Base-by-base conservation (phyloP, 2,329 filamentous ascomycete genomes). In the Colletotrichum eremochloae region DNA sequence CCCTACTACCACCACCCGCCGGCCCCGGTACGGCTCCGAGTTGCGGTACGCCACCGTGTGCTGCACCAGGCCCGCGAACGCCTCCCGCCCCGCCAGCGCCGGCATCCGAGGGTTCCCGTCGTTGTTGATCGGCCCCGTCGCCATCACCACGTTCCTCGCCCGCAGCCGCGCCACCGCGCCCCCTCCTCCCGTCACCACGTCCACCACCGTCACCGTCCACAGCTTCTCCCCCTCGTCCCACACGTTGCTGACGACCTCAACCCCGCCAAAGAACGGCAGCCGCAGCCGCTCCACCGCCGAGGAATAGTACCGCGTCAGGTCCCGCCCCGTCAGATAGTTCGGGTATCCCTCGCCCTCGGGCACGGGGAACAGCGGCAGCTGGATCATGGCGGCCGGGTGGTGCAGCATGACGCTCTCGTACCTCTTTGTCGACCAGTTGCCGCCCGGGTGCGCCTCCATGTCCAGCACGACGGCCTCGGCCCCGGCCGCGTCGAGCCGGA, bases 1-100 rank as follows among this genome's bases (percentile, higher is more conserved):
- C 3, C 86, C 86, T 7, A 88, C 81, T 2, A 88, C 82, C 3
- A 86, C 77, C 1, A 86, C 83, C 63, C 81, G 84, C 75, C 86
- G 86, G 2, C 68, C 46, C 1, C 61, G 24, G 12, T 78, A 60
- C 4, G 63, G 65, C 3, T 81, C 72, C 5, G 77, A 76, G 0
- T 84, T 84, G 48, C 79, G 79, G 75, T 85, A 85, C 61, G 81
- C 75, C 20, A 77, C 80, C 2, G 83, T 83, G 75, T 88, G 86
- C 65, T 85, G 83, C 5, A 83, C 73, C 2, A 76, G 75, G 4
- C 86, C 86, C 53, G 80, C 77, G 76, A 87, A 88, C 1, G 76
- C 58, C 0, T 81, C 78, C 64, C 81, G 79, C 12, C 82, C 82
- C 0, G 81, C 75, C 61, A 87, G 81, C 1, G 76, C 76, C 2